Evolutionary conservation across 2,329 filamentous ascomycete species (phyloP).

Genomic region (Aspergillus neoniger): DNA sequence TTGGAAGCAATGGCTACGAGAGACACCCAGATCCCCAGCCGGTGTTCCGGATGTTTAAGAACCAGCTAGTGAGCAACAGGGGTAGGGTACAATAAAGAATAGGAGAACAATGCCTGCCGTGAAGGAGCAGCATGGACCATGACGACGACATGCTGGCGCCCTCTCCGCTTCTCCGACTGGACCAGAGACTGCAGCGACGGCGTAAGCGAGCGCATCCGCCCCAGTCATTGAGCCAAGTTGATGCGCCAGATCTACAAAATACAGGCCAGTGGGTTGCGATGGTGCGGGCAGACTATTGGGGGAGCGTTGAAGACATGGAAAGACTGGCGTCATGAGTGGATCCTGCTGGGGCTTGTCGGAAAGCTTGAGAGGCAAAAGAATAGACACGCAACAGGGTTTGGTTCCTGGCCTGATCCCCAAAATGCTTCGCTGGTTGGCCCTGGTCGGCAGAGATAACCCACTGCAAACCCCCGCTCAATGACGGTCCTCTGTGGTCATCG

Average conservation of each 20-base stretch:
- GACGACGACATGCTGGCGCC: background rate
- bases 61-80: background rate
- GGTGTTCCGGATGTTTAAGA: no score
- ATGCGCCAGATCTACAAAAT: background rate
- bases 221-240: background rate
- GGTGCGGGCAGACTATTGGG: background rate
- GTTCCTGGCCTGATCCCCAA: background rate
- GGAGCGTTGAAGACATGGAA: background rate
- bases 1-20: no score
- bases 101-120: background rate
- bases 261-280: background rate
- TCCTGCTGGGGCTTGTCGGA: background rate
- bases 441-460: no score
- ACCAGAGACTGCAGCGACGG: background rate
- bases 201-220: background rate
- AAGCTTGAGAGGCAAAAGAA: background rate
- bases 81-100: background rate
- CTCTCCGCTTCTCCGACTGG: background rate
- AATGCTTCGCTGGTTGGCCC: background rate
- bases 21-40: no score
- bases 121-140: background rate
- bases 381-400: background rate
- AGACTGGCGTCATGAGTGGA: background rate
- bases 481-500: background rate
- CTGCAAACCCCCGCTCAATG: background rate